Conservation (phyloP, 331 rosid species). For the Quercus phellos region DNA sequence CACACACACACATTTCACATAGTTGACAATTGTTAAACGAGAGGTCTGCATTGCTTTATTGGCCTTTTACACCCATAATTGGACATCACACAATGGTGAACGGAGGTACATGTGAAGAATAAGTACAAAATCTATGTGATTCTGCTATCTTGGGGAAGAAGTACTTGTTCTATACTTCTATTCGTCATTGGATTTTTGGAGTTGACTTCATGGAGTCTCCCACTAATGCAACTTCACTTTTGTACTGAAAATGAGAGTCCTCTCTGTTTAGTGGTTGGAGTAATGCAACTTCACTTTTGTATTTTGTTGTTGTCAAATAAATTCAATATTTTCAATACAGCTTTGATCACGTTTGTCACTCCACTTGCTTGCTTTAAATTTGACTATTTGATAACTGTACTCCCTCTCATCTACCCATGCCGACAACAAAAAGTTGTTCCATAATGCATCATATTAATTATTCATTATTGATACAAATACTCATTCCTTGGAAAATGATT, state of each 20-base stretch:
- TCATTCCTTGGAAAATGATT: no score
- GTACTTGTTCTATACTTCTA: slow-evolving; percentile 9
- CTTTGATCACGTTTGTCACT: neutral
- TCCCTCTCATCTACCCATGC: neutral
- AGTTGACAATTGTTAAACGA: neutral
- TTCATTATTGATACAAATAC: neutral
- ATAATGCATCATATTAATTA: neutral
- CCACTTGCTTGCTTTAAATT: neutral
- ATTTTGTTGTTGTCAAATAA: neutral
- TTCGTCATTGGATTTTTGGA: neutral
- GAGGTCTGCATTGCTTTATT: neutral
- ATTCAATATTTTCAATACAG: neutral
- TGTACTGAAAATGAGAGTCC: neutral
- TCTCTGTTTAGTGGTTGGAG: neutral
- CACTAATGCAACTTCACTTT: slow-evolving; percentile 7
- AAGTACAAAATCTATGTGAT: neutral
- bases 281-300: neutral
- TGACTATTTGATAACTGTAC: no score
- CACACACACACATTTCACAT: no score
- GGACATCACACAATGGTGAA: neutral
- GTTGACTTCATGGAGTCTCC: slow-evolving; percentile 19
- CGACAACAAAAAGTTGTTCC: neutral
- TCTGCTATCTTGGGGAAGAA: neutral
- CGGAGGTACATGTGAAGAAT: neutral
- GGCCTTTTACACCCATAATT: slow-evolving; percentile 10